These are phyloP conservation scores for Kluyveromyces nonfermentans DNA, from an alignment of 805 yeast genomes.

Conservation along the genomic window DNA sequence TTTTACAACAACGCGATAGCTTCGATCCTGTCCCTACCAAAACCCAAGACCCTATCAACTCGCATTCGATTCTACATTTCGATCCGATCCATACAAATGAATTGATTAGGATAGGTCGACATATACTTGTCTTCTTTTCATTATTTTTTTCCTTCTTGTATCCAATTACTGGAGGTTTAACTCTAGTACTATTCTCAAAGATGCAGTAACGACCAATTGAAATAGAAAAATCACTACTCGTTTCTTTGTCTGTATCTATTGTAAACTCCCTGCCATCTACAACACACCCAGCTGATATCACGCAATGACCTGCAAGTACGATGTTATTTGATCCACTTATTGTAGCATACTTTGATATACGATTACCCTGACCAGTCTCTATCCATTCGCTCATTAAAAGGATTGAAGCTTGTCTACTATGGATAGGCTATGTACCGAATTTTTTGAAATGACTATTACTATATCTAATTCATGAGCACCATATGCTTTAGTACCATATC, in stretches of 20 bases:
- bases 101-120: constrained; percentile 3
- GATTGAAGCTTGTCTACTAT: too few species aligned
- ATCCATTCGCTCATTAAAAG: constrained; percentile 30
- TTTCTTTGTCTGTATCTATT: constrained; percentile 5
- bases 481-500: too few species aligned
- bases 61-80: constrained; percentile 1
- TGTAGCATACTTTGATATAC: constrained; percentile 37
- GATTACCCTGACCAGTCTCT: constrained; percentile 43
- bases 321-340: constrained; percentile 37
- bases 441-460: too few species aligned
- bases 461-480: too few species aligned
- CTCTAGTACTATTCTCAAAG: not conserved
- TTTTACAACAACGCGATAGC: constrained; percentile 5
- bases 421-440: too few species aligned
- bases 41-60: constrained; percentile 5
- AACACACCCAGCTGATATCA: constrained; percentile 21
- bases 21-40: constrained; percentile 3
- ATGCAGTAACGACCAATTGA: constrained; percentile 8
- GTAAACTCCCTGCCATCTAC: constrained; percentile 29
- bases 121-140: not conserved
- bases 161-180: constrained; percentile 6
- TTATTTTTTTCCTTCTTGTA: not conserved
- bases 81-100: constrained; percentile 5
- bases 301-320: constrained; percentile 37
- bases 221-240: not conserved